Evolutionary conservation across 306 rosid species (phyloP).

Genomic region (Cucumis melo): DNA sequence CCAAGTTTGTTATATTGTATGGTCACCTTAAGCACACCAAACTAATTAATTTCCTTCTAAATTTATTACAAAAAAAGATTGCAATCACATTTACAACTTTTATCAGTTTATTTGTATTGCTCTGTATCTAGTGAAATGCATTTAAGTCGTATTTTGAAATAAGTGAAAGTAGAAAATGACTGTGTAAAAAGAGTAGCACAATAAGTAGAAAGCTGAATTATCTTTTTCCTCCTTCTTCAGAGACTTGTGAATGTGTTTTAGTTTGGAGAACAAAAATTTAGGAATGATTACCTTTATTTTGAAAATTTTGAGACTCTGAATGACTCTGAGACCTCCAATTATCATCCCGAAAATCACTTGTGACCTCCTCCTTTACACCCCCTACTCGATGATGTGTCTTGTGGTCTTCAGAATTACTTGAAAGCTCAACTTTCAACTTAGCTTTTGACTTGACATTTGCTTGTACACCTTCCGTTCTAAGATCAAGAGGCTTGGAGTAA

Average conservation of each 20-base stretch:
- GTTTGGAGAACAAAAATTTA: not conserved
- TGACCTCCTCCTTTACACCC: constrained; percentile 12
- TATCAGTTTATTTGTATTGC: not conserved
- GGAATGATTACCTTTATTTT: constrained; percentile 34
- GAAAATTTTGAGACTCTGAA: constrained; percentile 26
- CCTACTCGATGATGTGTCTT: constrained; percentile 11
- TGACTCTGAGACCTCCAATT: constrained; percentile 31
- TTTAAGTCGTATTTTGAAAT: not conserved
- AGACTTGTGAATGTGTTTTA: not conserved
- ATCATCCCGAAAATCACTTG: constrained; percentile 21
- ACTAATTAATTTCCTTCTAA: not conserved
- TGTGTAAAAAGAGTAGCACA: not conserved
- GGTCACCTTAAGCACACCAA: not conserved
- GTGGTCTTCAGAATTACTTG: constrained; percentile 13
- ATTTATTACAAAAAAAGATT: not conserved
- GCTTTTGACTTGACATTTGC: constrained; percentile 11
- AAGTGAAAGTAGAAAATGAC: not conserved
- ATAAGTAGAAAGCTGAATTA: not conserved
- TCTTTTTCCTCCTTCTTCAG: not conserved
- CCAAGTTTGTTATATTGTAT: not conserved
- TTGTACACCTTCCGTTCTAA: constrained; percentile 13
- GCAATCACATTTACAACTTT: not conserved
- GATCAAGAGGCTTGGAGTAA: constrained; percentile 16
- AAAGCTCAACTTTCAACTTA: constrained; percentile 21
- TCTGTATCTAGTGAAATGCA: not conserved